Evolutionary conservation across 2,329 filamentous ascomycete species (phyloP).

Genomic region (Berkeleyomyces rouxiae): DNA sequence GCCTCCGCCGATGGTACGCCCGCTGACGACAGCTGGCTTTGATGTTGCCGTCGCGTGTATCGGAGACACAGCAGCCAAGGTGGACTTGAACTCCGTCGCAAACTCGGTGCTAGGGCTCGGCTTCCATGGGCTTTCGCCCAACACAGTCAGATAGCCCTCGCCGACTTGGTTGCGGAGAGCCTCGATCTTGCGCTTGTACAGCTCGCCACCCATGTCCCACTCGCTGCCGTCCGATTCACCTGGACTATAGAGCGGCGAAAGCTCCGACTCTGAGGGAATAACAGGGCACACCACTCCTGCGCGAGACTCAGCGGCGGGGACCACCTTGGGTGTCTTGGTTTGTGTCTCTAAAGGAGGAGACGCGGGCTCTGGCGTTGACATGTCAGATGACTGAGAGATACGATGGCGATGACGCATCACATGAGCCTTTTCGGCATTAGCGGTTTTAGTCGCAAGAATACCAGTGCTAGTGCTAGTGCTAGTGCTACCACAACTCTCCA

Average conservation of each 20-base stretch:
- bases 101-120: slow-evolving; percentile 24
- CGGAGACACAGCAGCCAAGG: neutral
- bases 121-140: slow-evolving; percentile 39
- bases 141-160: slow-evolving; percentile 68
- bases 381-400: slow-evolving; percentile 12
- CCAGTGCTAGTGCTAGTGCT: slow-evolving; percentile 1
- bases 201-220: slow-evolving; percentile 54
- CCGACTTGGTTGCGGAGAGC: slow-evolving; percentile 71
- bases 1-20: slow-evolving; percentile 32
- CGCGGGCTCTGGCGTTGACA: slow-evolving; percentile 11
- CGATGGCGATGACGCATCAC: neutral
- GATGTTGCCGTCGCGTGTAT: slow-evolving; percentile 14
- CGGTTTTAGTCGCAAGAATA: neutral
- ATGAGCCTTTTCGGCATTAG: neutral
- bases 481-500: neutral
- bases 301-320: slow-evolving; percentile 5
- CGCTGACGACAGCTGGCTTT: slow-evolving; percentile 35
- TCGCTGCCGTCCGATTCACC: slow-evolving; percentile 29
- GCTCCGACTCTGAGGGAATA: slow-evolving; percentile 3
- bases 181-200: slow-evolving; percentile 80
- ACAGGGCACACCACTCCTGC: neutral
- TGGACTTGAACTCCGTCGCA: neutral
- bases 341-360: slow-evolving; percentile 10
- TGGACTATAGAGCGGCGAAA: slow-evolving; percentile 16
- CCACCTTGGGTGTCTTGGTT: slow-evolving; percentile 7